Conservation (phyloP, 2,329 filamentous ascomycete genomes). For the Fusarium pseudograminearum region DNA sequence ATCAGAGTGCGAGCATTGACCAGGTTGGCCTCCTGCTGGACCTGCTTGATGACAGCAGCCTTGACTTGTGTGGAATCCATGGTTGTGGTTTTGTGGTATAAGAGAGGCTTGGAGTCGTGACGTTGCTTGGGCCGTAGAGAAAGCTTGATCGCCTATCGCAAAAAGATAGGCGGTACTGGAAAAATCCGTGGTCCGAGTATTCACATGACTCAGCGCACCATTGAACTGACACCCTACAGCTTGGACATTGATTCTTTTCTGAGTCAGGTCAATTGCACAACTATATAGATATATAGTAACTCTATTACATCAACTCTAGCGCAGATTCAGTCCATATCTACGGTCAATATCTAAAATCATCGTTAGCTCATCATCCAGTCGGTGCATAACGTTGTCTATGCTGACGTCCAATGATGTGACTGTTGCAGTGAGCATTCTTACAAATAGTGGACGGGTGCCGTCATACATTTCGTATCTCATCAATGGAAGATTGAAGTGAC, state of each 20-base stretch:
- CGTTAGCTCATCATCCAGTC: not conserved
- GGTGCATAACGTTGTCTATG: not conserved
- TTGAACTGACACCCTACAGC: not conserved
- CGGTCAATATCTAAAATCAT: not conserved
- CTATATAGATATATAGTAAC: not conserved
- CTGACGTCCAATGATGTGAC: slow-evolving; percentile 4
- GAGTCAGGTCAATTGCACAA: not conserved
- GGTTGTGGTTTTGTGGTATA: slow-evolving; percentile 42
- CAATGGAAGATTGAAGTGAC: not conserved
- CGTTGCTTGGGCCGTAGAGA: slow-evolving; percentile 26
- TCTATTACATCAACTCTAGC: no score
- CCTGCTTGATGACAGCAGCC: slow-evolving; percentile 73
- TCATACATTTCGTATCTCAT: slow-evolving; percentile 8
- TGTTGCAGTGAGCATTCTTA: slow-evolving; percentile 7
- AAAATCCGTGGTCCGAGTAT: slow-evolving; percentile 30
- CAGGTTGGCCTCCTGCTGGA: slow-evolving; percentile 73
- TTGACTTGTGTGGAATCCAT: slow-evolving; percentile 72
- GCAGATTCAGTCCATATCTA: not conserved
- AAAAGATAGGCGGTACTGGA: slow-evolving; percentile 19
- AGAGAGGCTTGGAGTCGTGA: slow-evolving; percentile 33
- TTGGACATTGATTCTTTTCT: not conserved
- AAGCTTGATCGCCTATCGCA: slow-evolving; percentile 27
- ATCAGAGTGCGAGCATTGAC: slow-evolving; percentile 78
- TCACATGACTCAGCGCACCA: slow-evolving; percentile 30
- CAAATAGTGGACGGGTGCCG: slow-evolving; percentile 1